Base-by-base conservation (phyloP, 441 rosid species). In the Pelargonium myrrhifolium region DNA sequence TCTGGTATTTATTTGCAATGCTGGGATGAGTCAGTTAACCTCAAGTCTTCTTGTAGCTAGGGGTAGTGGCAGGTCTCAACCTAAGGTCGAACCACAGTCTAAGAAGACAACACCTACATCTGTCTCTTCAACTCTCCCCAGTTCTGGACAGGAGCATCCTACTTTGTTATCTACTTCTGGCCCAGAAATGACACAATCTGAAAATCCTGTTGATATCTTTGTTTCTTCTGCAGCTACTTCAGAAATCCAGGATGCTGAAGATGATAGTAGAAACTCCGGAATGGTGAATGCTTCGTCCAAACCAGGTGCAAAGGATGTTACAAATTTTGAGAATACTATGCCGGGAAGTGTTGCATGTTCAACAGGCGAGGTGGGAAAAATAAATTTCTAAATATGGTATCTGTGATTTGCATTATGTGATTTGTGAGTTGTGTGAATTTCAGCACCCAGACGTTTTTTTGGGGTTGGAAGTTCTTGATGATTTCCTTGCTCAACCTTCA, bases 361-460 rank as follows among this genome's bases (percentile, higher is more conserved):
- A 61, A 62, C 66, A 22, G 75, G 72, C 28, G 78, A 82, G 81
- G 91, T 81, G 73, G 72, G 37, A 18, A 62, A 26, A 31, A 24
- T 53, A 28, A 18, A 7, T 47, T 6, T 49, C 51, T 53, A n/a
- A 62, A 12, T 3, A 11, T 26, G n/a, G 12, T 64, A 37, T 64
- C 75, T n/a, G 0, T 53, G 35, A 65, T 59, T 53, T 11, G 24
- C 47, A 3, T 22, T n/a, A 21, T 10, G 53, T 71, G 42, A 68
- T 40, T 75, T 47, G 73, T 14, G 51, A 62, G 47, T 59, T 68
- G 31, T 71, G 59, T 59, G 76, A 21, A 61, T 65, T 72, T 74
- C 82, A 87, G 90, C 79, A 70, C 71, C 81, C 72, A 56, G 81
- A 81, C 31, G 53, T 77, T 64, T 64, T 70, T 70, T 71, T 72